Base-by-base conservation (phyloP, 306 rosid genomes). In the Prunus mume region DNA sequence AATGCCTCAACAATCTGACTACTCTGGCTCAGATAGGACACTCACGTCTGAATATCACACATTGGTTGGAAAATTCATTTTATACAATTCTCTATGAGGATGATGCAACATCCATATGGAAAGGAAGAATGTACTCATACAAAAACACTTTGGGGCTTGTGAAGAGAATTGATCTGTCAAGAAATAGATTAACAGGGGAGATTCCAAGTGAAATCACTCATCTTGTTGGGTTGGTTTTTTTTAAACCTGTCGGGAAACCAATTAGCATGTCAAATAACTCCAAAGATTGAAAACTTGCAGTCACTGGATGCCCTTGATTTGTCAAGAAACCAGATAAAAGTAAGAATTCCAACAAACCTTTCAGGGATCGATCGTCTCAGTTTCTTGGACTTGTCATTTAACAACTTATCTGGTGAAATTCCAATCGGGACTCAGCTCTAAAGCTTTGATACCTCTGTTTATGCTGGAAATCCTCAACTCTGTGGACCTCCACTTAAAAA, bases 401-500 rank as follows among this genome's bases (percentile, higher is more conserved):
- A 80, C 38, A 62, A 80, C 43, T 56, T 79, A 10, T 80, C 25
- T 0, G 72, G 80, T 0, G 2, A n/a, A 52, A 79, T 79, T 10
- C 82, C 82, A 12, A 14, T 0, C 0, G 46, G 45, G 1, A 14
- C 73, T 55, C 62, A 75, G 50, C 77, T 70, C 0, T 69, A 76
- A 5, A 5, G 24, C 49, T 30, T 46, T n/a, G 38, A 43, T 69
- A 18, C 73, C 41, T 62, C 25, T 14, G n/a, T 49, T 3, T 75
- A 41, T 61, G 30, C 12, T 0, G 84, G 80, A 24, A 81, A 81
- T 70, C 58, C 69, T 24, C 2, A 41, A 13, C 55, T 75, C 1
- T 81, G 82, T n/a, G 82, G 78, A 17, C 2, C 1, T 19, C 82
- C 78, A 12, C 82, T 79, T 17, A 8, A 20, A 14, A 68, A 57